Conservation (phyloP, 441 rosid genomes). For the Populus hybrid region DNA sequence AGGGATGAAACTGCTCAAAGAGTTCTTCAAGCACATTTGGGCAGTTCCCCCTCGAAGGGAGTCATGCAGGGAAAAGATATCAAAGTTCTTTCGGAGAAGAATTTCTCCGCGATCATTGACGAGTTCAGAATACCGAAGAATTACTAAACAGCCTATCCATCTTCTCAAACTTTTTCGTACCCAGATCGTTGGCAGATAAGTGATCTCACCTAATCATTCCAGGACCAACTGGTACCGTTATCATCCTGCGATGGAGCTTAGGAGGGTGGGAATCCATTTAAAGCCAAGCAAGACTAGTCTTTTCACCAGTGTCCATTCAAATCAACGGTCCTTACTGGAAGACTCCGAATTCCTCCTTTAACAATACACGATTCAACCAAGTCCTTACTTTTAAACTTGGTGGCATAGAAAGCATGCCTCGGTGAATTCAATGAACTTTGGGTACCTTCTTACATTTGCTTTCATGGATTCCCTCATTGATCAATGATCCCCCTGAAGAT, state of each 20-base stretch:
- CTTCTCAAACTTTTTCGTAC: slow-evolving; percentile 11
- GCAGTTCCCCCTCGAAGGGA: background rate
- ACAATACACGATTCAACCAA: slow-evolving; percentile 1
- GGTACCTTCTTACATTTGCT: slow-evolving; percentile 21
- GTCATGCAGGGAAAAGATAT: background rate
- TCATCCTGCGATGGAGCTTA: slow-evolving; percentile 2
- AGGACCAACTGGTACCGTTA: too few species aligned
- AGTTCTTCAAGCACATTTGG: background rate
- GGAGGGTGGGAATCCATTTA: slow-evolving; percentile 9
- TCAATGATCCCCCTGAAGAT: slow-evolving; percentile 8
- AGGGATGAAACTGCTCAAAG: background rate
- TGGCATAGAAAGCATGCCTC: slow-evolving; percentile 18
- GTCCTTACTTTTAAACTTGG: slow-evolving; percentile 16
- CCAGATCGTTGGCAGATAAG: background rate
- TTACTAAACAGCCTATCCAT: background rate
- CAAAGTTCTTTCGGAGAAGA: background rate
- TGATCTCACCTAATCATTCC: background rate
- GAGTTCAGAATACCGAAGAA: background rate
- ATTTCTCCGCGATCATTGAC: background rate
- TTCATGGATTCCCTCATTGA: slow-evolving; percentile 22
- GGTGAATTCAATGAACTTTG: background rate
- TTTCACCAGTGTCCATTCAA: background rate
- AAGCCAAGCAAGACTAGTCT: background rate
- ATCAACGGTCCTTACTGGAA: background rate
- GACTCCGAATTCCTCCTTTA: background rate